Base-by-base conservation (phyloP, 2,329 filamentous ascomycete genomes). In the Cercospora zeina region DNA sequence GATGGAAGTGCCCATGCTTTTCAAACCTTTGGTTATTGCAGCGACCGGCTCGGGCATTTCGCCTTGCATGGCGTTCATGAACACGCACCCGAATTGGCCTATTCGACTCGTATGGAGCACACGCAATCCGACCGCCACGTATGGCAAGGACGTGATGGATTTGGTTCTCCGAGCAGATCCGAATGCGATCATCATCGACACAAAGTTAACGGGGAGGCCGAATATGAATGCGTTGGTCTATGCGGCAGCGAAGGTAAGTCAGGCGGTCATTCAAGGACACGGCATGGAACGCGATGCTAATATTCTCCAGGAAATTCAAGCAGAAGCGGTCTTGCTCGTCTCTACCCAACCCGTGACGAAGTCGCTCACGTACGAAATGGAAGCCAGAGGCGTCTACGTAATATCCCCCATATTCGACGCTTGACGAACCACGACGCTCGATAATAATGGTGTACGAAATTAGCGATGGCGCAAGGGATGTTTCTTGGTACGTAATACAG, bases 21-120 rank as follows among this genome's bases (percentile, higher is more conserved):
- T 90, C 77, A 80, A 80, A 63, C 82, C 82, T 27, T 77, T 89
- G 60, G 80, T 91, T 30, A 76, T 91, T 62, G 84, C 91, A 6
- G 87, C 85, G 5, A 91, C 89, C 0, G 89, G 89, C 1, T 90
- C 88, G 0, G 88, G 88, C 3, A 90, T 91, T 62, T 89, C 87
- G 0, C 89, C 88, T 0, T 83, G 86, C 59, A 77, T 90, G 13
- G 86, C 85, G 1, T 81, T 87, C 56, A 80, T 90, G 37, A 80
- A 83, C 53, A 79, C 76, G 62, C 70, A 76, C 57, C 77, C 78
- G 2, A 65, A 78, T 14, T 76, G 77, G 9, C 77, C 81, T 36
- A 81, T 80, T 37, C 85, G 87, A 13, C 82, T 92, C 10, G 79
- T 91, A 51, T 92, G 89, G 89, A 86, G 84, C 3, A 85, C 88